Conservation (phyloP, 2,329 filamentous ascomycete genomes). For the Fusarium burgessii region DNA sequence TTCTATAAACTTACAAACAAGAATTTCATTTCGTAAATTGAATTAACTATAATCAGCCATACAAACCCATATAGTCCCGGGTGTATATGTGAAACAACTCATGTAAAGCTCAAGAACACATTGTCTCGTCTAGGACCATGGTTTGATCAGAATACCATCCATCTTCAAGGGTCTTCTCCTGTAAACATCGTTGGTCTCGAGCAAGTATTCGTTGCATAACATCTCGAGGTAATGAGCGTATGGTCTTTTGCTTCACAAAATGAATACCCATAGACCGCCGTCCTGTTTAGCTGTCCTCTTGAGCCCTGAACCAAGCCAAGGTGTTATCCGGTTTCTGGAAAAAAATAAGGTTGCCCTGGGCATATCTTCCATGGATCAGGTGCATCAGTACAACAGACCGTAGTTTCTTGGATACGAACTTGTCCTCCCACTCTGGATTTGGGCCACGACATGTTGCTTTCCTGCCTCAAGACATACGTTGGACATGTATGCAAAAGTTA, state of each 20-base stretch:
- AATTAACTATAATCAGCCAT: too few species aligned
- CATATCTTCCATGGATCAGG: neutral
- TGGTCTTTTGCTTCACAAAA: neutral
- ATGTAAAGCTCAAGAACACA: neutral
- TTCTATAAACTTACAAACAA: too few species aligned
- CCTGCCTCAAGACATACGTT: neutral
- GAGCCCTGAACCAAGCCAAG: neutral
- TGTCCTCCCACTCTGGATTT: neutral
- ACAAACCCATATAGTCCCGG: too few species aligned
- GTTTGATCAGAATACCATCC: neutral
- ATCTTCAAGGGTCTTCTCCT: neutral
- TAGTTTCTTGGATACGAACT: neutral
- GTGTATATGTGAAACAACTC: too few species aligned
- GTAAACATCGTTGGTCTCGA: neutral
- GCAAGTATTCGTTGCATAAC: neutral
- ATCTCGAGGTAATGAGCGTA: neutral
- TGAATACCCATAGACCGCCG: neutral
- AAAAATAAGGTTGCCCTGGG: neutral
- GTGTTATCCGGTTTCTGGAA: neutral
- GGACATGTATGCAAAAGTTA: neutral
- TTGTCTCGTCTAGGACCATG: neutral
- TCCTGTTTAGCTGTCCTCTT: neutral
- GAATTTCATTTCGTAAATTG: too few species aligned
- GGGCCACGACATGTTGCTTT: neutral
- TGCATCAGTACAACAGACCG: neutral